Base-by-base conservation (phyloP, 352 stramenopile species). In the Pythium plurisporium region DNA sequence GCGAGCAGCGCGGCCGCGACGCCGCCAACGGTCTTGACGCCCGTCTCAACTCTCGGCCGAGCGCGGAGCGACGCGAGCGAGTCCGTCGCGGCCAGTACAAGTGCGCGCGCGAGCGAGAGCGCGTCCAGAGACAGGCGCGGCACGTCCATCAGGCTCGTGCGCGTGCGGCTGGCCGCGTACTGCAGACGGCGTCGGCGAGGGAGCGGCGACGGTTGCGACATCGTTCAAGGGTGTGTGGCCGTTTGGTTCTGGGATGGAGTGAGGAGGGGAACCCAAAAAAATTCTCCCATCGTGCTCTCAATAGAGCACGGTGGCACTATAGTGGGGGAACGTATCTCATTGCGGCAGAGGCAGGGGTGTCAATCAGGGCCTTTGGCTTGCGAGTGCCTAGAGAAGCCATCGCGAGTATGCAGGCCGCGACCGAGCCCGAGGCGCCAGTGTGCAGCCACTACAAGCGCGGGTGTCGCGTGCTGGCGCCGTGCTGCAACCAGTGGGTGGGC, bases 381-480 rank as follows among this genome's bases (percentile, higher is more conserved):
- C n/a, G n/a, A n/a, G n/a, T n/a, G n/a, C n/a, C n/a, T n/a, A n/a
- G n/a, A n/a, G n/a, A n/a, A n/a, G n/a, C n/a, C n/a, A n/a, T n/a
- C 7, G 38, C 1, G n/a, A 15, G 7, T 6, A 44, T 44, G 27
- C 44, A 36, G 20, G 29, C 10, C 20, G 29, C 30, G 30, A 25
- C 15, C 11, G 42, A 15, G 12, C 37, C 36, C 12, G 30, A 8
- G 12, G 19, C 51, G 10, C 55, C 55, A 11, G 64, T 52, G 15
- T 91, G 81, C 46, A 65, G 59, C 14, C 81, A 91, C 74, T 91
- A 91, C 68, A 42, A 52, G 9, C 73, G 81, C 3, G 74, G 74
- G 31, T 89, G 81, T 59, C 65, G 86, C 42, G 81, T 93, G 48
- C 61, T 79, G 49, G 82, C 82, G 31, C 71, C 85, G 59, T 93